A percentile compares a stretch with the other conserved stretches of the same genome.
Conservation (phyloP, 306 rosid genomes). For the Rubus parviflorus region DNA sequence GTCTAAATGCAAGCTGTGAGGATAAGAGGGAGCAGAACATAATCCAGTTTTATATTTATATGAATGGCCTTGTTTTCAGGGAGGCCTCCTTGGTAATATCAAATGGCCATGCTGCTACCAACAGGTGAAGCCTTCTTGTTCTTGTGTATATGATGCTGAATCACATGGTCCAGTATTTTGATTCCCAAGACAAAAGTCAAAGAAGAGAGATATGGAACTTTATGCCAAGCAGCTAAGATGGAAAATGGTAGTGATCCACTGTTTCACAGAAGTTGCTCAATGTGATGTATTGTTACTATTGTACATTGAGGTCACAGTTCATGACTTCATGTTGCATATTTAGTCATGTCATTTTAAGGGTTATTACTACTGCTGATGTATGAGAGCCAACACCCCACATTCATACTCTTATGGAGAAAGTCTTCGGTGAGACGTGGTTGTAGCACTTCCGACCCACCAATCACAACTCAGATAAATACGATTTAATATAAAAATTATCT, state of each 20-base stretch:
- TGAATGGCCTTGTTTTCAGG: slow-evolving; percentile 14
- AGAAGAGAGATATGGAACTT: neutral
- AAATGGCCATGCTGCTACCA: slow-evolving; percentile 6
- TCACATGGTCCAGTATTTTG: slow-evolving; percentile 2
- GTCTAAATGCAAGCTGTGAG: slow-evolving; percentile 12
- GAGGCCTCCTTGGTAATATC: slow-evolving; percentile 10
- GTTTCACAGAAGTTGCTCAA: neutral
- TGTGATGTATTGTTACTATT: too few relatives aligned
- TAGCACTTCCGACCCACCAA: too few relatives aligned
- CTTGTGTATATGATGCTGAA: neutral
- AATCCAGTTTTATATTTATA: slow-evolving; percentile 1
- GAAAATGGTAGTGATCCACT: neutral
- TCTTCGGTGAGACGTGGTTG: too few relatives aligned
- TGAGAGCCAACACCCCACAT: neutral
- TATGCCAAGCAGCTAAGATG: neutral
- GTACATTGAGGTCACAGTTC: too few relatives aligned
- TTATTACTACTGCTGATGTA: neutral
- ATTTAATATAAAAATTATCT: too few relatives aligned
- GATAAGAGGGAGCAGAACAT: slow-evolving; percentile 22
- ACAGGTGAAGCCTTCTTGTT: slow-evolving; percentile 1
- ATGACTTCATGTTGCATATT: neutral
- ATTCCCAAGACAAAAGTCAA: neutral
- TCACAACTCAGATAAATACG: too few relatives aligned
- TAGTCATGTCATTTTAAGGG: too few relatives aligned
- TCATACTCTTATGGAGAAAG: neutral